Evolutionary conservation across 495 filamentous ascomycete species (phyloP).

Genomic region (Parmelia sp.): DNA sequence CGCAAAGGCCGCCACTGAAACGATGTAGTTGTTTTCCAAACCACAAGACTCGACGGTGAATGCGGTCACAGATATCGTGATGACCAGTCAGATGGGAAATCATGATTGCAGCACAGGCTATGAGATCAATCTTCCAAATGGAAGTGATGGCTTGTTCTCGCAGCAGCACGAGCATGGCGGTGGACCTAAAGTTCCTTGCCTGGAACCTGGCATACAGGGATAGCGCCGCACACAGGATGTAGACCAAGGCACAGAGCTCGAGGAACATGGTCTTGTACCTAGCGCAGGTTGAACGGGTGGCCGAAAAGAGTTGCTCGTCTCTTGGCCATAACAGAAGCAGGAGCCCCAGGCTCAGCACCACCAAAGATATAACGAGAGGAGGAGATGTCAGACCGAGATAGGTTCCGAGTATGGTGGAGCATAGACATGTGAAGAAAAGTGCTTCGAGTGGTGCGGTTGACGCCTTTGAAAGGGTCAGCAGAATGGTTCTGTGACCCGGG

Average conservation of each 20-base stretch:
- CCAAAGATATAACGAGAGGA: background rate
- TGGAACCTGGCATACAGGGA: constrained; percentile 3
- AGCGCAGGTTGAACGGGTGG: constrained; percentile 5
- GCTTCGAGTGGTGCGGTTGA: constrained; percentile 2
- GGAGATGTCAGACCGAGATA: background rate
- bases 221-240: background rate
- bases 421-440: constrained; percentile 10
- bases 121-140: constrained; percentile 2
- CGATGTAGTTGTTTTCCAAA: background rate
- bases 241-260: constrained; percentile 8
- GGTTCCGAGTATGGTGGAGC: background rate
- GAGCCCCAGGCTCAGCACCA: background rate
- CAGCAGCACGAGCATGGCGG: constrained; percentile 1
- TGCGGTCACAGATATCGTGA: constrained; percentile 17
- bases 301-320: background rate
- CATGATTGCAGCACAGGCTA: constrained; percentile 7
- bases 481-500: background rate
- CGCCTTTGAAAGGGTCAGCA: constrained; percentile 7
- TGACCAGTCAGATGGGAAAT: constrained; percentile 10
- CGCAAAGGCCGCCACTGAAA: background rate
- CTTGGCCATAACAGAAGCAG: constrained; percentile 6
- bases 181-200: constrained; percentile 3
- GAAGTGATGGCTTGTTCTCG: constrained; percentile 7
- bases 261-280: constrained; percentile 9
- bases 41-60: constrained; percentile 6